Conservation (phyloP, 2,329 filamentous ascomycete genomes). For the Aspergillus fijiensis region DNA sequence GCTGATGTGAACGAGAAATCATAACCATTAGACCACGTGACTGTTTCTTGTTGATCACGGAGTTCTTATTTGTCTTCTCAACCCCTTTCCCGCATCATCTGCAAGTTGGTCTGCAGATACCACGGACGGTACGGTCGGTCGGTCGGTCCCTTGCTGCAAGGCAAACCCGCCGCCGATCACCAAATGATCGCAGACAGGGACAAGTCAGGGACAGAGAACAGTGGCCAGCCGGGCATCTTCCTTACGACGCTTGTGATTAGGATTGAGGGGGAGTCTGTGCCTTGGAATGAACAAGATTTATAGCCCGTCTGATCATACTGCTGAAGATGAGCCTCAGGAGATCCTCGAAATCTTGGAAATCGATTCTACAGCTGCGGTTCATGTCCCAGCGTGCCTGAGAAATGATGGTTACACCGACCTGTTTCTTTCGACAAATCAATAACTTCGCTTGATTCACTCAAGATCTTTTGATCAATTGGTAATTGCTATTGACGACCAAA, state of each 20-base stretch:
- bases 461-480: too few species aligned
- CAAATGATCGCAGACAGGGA: background rate
- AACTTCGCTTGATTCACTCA: too few species aligned
- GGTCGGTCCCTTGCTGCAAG: background rate
- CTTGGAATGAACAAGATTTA: background rate
- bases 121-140: background rate
- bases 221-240: background rate
- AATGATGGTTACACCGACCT: background rate
- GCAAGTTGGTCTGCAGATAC: background rate
- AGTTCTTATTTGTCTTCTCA: background rate
- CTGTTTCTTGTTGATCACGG: background rate
- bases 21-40: constrained; percentile 42
- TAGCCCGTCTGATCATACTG: constrained; percentile 4
- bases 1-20: constrained; percentile 41
- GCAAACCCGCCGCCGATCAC: background rate
- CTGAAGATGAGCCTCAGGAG: background rate
- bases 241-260: constrained; percentile 6
- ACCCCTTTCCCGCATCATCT: too few species aligned
- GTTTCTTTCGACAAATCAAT: too few species aligned
- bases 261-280: background rate
- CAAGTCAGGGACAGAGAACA: background rate
- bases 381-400: background rate
- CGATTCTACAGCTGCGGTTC: background rate
- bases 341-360: background rate
- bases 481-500: background rate